phyloP scores from a whole-genome alignment of 1,139 yeast species.

The Candida tropicalis region DNA sequence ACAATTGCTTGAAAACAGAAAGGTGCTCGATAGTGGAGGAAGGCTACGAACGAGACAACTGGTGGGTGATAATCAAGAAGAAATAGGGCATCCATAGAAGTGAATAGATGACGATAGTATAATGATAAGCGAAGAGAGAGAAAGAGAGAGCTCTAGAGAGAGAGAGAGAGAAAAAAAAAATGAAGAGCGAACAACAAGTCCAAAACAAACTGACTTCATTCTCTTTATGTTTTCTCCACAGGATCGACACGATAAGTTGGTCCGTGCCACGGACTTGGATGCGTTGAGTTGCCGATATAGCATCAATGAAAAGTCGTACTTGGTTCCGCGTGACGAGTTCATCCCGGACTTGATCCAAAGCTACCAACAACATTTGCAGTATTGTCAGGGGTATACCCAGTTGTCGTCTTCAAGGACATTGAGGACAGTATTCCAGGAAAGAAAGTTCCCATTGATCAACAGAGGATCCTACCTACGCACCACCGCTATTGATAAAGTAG shows the following conservation, averaged over 20 bases:
- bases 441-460: conserved; percentile 77
- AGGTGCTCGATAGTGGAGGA: conserved; percentile 58
- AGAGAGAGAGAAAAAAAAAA: background rate
- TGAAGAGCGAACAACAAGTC: too few relatives aligned
- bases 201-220: too few relatives aligned
- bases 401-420: conserved; percentile 46
- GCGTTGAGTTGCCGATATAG: conserved; percentile 76
- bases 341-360: conserved; percentile 47
- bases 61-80: conserved; percentile 65
- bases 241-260: conserved; percentile 48
- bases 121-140: background rate
- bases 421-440: conserved; percentile 39
- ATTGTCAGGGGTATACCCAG: conserved; percentile 41
- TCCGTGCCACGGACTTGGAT: conserved; percentile 80
- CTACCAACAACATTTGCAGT: conserved; percentile 37
- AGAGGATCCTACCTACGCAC: conserved; percentile 85
- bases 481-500: conserved; percentile 55
- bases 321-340: conserved; percentile 51
- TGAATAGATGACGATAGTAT: too few relatives aligned
- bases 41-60: conserved; percentile 93
- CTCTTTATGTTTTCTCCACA: conserved; percentile 36
- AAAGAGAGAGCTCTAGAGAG: background rate
- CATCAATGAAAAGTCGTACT: conserved; percentile 57
- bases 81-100: too few relatives aligned
- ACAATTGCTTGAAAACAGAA: conserved; percentile 70